A percentile compares a stretch with the other conserved stretches of the same genome.
Conservation (phyloP, 2,329 filamentous ascomycete genomes). For the Anisogramma anomala region DNA sequence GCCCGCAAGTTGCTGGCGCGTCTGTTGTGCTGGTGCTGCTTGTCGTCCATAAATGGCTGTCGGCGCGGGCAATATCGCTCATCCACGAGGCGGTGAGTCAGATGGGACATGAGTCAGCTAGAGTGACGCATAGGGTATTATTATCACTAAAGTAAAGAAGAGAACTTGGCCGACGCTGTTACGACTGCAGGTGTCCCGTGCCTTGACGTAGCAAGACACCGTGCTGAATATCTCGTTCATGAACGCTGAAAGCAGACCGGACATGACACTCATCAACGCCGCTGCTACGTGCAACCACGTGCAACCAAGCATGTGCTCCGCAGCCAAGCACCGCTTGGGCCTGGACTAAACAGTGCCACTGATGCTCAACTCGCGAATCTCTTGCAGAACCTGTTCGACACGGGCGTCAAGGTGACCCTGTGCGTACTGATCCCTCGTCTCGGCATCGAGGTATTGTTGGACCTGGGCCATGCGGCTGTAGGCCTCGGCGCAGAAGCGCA, state of each 20-base stretch:
- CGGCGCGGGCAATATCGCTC: too few species aligned
- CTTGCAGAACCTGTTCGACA: slow-evolving; percentile 90
- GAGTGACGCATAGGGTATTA: too few species aligned
- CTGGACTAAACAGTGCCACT: slow-evolving; percentile 47
- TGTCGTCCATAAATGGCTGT: too few species aligned
- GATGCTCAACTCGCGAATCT: slow-evolving; percentile 95
- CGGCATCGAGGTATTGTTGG: slow-evolving; percentile 92
- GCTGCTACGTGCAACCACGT: neutral
- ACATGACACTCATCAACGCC: neutral
- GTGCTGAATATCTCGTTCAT: neutral
- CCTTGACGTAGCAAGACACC: too few species aligned
- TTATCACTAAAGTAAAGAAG: too few species aligned
- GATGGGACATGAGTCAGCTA: too few species aligned
- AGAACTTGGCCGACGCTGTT: too few species aligned
- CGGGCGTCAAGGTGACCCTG: slow-evolving; percentile 80
- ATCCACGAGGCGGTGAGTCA: too few species aligned
- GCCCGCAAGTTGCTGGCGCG: too few species aligned
- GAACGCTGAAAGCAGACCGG: neutral
- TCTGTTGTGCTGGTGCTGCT: too few species aligned
- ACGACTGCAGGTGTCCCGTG: too few species aligned
- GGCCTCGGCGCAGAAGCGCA: slow-evolving; percentile 94
- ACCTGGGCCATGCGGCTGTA: slow-evolving; percentile 98
- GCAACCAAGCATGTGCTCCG: neutral
- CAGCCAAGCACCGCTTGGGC: neutral
- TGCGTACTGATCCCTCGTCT: slow-evolving; percentile 92